phyloP scores from a whole-genome alignment of 768 basidiomycete species.

The Termitomyces sp. region DNA sequence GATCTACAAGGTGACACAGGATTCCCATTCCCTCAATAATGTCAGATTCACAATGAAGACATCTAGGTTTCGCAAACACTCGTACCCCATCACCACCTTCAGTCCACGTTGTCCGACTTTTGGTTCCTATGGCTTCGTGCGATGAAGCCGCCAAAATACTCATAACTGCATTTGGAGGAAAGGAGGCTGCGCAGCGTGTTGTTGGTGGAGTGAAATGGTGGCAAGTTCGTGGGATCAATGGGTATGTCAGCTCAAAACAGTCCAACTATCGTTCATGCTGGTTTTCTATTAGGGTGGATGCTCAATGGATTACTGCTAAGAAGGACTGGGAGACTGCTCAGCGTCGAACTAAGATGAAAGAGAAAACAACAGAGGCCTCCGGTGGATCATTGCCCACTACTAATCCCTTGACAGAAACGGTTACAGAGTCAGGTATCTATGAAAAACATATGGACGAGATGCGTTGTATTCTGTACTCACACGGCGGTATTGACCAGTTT shows the following conservation, averaged over 20 bases:
- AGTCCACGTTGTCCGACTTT: constrained; percentile 64
- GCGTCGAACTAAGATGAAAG: constrained; percentile 43
- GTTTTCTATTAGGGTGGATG: constrained; percentile 53
- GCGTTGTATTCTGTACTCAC: constrained; percentile 77
- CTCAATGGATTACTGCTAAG: constrained; percentile 82
- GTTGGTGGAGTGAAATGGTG: constrained; percentile 96
- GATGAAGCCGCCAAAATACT: constrained; percentile 68
- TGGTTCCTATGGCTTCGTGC: constrained; percentile 72
- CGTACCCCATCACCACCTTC: constrained; percentile 83
- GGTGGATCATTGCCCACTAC: background rate
- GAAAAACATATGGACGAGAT: constrained; percentile 75
- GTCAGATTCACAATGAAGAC: background rate
- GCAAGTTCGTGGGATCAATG: constrained; percentile 84
- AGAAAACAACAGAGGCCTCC: constrained; percentile 22
- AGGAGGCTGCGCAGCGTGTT: constrained; percentile 57
- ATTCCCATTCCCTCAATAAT: background rate
- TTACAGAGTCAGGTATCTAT: constrained; percentile 32
- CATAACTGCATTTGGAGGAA: constrained; percentile 80
- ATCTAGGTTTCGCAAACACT: constrained; percentile 65
- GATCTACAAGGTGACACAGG: constrained; percentile 55
- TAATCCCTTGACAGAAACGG: constrained; percentile 6
- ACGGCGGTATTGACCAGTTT: constrained; percentile 51
- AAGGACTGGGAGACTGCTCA: constrained; percentile 77
- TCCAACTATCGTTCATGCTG: background rate
- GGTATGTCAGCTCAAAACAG: constrained; percentile 35